Evolutionary conservation across 2,329 filamentous ascomycete species (phyloP).

Genomic region (Aspergillus quadricinctus): DNA sequence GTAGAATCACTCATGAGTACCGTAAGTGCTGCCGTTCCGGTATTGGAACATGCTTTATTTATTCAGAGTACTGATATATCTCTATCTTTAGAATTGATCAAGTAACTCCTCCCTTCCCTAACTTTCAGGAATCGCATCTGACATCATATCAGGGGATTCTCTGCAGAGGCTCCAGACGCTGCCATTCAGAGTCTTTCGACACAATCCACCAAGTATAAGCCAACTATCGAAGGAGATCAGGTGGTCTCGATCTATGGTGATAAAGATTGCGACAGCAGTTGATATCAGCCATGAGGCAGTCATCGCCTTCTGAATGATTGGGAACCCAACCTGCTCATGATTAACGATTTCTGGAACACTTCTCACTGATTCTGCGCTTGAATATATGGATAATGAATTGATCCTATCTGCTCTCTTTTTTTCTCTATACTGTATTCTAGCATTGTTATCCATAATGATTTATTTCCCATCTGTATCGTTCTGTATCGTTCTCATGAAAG

Average conservation of each 20-base stretch:
- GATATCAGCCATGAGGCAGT: not conserved
- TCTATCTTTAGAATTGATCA: slow-evolving; percentile 33
- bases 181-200: slow-evolving; percentile 64
- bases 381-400: not conserved
- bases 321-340: not conserved
- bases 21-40: slow-evolving; percentile 49
- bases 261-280: not conserved
- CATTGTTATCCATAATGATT: not conserved
- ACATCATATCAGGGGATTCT: slow-evolving; percentile 61
- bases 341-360: not conserved
- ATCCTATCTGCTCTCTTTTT: not conserved
- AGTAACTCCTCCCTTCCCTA: slow-evolving; percentile 27
- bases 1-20: slow-evolving; percentile 75
- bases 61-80: not conserved
- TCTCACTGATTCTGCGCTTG: not conserved
- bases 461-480: not conserved
- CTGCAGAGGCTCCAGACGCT: slow-evolving; percentile 66
- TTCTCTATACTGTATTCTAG: not conserved
- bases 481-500: not conserved
- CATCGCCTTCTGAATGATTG: not conserved
- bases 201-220: slow-evolving; percentile 57
- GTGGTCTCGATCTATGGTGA: slow-evolving; percentile 50
- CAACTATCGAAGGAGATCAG: slow-evolving; percentile 72
- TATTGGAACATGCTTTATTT: slow-evolving; percentile 5
- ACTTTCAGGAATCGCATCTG: not conserved